A percentile compares a stretch with the other conserved stretches of the same genome.
These are phyloP conservation scores for Pichia nakasei DNA, from an alignment of 805 yeast species.

Conservation along the genomic window DNA sequence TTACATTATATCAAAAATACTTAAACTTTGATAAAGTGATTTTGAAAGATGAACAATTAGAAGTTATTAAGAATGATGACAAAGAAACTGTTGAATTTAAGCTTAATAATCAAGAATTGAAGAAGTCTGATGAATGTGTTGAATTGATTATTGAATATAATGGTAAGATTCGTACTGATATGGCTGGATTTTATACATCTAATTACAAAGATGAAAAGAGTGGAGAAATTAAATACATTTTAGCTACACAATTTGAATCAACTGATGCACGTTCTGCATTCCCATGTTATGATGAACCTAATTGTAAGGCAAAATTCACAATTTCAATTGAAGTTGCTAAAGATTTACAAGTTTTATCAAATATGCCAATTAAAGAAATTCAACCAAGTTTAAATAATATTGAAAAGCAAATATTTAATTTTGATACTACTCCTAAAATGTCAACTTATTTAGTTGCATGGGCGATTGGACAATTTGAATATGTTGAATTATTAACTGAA, in stretches of 20 bases:
- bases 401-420: constrained; percentile 23
- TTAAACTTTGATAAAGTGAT: constrained; percentile 25
- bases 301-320: constrained; percentile 45
- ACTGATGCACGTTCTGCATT: constrained; percentile 52
- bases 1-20: constrained; percentile 42
- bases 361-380: constrained; percentile 33
- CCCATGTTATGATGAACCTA: constrained; percentile 52
- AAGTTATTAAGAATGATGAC: constrained; percentile 27
- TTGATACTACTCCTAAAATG: constrained; percentile 44
- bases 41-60: constrained; percentile 14
- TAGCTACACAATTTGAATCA: constrained; percentile 51
- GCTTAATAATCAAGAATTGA: constrained; percentile 31
- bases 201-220: constrained; percentile 32
- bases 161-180: constrained; percentile 43
- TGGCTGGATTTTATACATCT: constrained; percentile 50
- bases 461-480: constrained; percentile 51
- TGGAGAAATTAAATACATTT: constrained; percentile 28
- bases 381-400: background rate
- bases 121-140: constrained; percentile 22
- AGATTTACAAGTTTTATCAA: constrained; percentile 34
- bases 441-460: constrained; percentile 50
- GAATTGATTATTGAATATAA: constrained; percentile 29
- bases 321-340: constrained; percentile 31
- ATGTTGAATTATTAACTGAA: constrained; percentile 37
- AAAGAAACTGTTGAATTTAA: constrained; percentile 56